Evolutionary conservation across 345 rosid species (phyloP).

Genomic region (Rhodomyrtus tomentosa): DNA sequence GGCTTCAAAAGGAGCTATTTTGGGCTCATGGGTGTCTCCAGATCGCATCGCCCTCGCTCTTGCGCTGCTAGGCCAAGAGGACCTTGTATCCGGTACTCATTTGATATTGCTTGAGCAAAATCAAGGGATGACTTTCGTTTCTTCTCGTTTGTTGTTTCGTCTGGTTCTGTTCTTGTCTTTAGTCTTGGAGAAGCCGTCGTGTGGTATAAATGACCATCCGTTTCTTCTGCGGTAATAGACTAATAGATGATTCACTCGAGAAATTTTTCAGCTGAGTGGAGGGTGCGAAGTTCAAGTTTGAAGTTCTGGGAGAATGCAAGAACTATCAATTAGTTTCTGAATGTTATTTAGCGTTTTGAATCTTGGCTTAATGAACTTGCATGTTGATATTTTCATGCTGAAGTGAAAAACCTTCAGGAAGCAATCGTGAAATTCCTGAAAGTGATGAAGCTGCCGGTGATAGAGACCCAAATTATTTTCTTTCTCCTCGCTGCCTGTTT

Average conservation of each 20-base stretch:
- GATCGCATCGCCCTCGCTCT: background rate
- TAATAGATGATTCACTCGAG: background rate
- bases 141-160: background rate
- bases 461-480: background rate
- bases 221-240: background rate
- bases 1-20: slow-evolving; percentile 3
- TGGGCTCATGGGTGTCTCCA: slow-evolving; percentile 1
- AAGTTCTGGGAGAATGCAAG: background rate
- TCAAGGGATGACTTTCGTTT: background rate
- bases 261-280: background rate
- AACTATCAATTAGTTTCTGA: background rate
- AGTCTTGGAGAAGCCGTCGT: background rate
- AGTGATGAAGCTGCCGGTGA: background rate
- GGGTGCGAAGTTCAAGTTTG: background rate
- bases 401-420: background rate
- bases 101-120: background rate
- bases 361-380: background rate
- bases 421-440: background rate
- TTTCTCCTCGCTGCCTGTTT: background rate
- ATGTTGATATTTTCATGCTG: background rate
- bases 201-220: background rate
- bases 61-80: background rate
- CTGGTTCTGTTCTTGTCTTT: background rate
- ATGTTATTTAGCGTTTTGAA: background rate
- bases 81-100: background rate